These are phyloP conservation scores for Lepidium didymum DNA, from an alignment of 345 rosid species.

Conservation along the genomic window DNA sequence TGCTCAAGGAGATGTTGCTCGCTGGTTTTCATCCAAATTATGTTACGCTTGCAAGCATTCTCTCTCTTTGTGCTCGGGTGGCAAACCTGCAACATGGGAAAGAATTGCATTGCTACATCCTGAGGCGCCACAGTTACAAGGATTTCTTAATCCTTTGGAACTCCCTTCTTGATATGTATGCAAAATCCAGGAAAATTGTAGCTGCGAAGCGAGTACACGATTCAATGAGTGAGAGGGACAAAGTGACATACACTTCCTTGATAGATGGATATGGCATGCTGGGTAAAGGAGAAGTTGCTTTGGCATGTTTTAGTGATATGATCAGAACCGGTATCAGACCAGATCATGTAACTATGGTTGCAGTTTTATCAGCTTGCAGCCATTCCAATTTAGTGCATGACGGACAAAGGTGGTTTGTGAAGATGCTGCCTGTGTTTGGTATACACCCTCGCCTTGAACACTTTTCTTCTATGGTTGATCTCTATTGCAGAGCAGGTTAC, in stretches of 20 bases:
- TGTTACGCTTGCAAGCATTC: slow-evolving; percentile 63
- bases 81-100: slow-evolving; percentile 68
- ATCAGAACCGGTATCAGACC: slow-evolving; percentile 38
- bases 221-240: slow-evolving; percentile 49
- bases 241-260: slow-evolving; percentile 76
- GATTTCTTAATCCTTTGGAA: slow-evolving; percentile 52
- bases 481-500: slow-evolving; percentile 65
- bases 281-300: slow-evolving; percentile 47
- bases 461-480: slow-evolving; percentile 68
- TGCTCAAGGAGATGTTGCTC: slow-evolving; percentile 55
- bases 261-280: slow-evolving; percentile 62
- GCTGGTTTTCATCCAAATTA: slow-evolving; percentile 55
- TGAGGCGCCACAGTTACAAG: slow-evolving; percentile 36
- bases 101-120: slow-evolving; percentile 67
- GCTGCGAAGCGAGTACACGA: slow-evolving; percentile 49
- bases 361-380: slow-evolving; percentile 80
- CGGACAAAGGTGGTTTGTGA: slow-evolving; percentile 46
- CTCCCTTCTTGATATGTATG: slow-evolving; percentile 67
- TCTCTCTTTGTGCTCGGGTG: slow-evolving; percentile 59
- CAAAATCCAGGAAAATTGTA: slow-evolving; percentile 51
- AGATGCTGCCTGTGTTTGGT: slow-evolving; percentile 38
- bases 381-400: slow-evolving; percentile 54
- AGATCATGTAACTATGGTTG: slow-evolving; percentile 73
- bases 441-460: slow-evolving; percentile 57
- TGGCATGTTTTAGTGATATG: slow-evolving; percentile 55